phyloP scores from a whole-genome alignment of 345 rosid genomes.

The Lumnitzera racemosa region DNA sequence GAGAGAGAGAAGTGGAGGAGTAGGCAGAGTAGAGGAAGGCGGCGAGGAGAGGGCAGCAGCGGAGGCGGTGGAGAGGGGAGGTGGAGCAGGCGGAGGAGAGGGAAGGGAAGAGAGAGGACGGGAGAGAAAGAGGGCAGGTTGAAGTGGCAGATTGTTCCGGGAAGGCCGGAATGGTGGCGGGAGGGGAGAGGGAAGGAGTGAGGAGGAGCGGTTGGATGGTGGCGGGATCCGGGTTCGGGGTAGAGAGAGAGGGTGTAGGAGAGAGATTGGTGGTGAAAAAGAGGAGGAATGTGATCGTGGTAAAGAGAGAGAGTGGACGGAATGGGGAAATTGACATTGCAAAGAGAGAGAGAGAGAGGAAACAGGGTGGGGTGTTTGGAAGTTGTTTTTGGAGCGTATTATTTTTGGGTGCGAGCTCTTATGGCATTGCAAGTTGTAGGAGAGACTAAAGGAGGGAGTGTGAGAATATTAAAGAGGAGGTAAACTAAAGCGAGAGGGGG shows the following conservation, averaged over 20 bases:
- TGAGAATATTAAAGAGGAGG: no score
- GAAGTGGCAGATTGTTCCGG: slow-evolving; percentile 70
- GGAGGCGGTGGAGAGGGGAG: slow-evolving; percentile 31
- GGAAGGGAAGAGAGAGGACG: slow-evolving; percentile 57
- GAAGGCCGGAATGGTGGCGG: slow-evolving; percentile 85
- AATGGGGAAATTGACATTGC: no score
- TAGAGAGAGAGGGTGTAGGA: slow-evolving; percentile 1
- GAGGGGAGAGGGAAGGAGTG: slow-evolving; percentile 44
- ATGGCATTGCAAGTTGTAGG: no score
- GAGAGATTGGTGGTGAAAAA: neutral
- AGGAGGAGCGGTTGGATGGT: slow-evolving; percentile 35
- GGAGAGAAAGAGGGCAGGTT: slow-evolving; percentile 67
- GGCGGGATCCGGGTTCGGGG: slow-evolving; percentile 32
- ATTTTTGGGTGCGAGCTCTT: no score
- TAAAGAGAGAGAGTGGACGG: no score
- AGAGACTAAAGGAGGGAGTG: no score
- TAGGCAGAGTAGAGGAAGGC: slow-evolving; percentile 88
- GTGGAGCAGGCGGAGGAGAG: slow-evolving; percentile 50
- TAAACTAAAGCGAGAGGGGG: no score
- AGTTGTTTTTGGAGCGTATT: no score
- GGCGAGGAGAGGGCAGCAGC: slow-evolving; percentile 89
- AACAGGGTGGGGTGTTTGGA: no score
- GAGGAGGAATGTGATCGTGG: no score
- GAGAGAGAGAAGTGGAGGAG: slow-evolving; percentile 59
- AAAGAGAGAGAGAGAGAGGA: no score